Percentiles rank a stretch among this genome's conserved stretches.
Conservation (phyloP, 2,329 filamentous ascomycete species). For the Aspergillus uvarum region DNA sequence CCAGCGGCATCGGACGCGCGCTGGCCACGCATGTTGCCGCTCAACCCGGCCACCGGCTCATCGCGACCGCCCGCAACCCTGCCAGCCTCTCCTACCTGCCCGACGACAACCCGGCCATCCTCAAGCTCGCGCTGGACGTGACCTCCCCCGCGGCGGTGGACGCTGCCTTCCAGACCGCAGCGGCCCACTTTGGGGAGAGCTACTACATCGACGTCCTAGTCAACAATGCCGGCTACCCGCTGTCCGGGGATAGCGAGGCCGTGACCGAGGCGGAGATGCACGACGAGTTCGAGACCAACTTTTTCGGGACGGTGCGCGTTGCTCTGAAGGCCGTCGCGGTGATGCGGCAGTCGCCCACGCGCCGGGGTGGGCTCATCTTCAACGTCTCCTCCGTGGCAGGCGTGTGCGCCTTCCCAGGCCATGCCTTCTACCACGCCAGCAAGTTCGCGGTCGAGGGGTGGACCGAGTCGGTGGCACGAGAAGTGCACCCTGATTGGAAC, state of each 20-base stretch:
- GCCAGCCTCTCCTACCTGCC: too few species aligned
- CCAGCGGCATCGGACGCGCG: too few species aligned
- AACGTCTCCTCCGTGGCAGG: constrained; percentile 23
- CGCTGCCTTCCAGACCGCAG: too few species aligned
- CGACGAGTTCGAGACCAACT: constrained; percentile 19
- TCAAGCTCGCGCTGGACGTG: too few species aligned
- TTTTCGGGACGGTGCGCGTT: constrained; percentile 9
- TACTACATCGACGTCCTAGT: constrained; percentile 17
- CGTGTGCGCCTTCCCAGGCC: constrained; percentile 18
- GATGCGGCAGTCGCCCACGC: background rate
- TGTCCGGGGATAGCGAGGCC: constrained; percentile 21
- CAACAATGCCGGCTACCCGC: constrained; percentile 24
- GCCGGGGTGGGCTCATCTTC: constrained; percentile 19
- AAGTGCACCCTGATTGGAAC: constrained; percentile 24
- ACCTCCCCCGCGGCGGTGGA: too few species aligned
- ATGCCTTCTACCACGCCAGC: constrained; percentile 21
- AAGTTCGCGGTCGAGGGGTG: constrained; percentile 26
- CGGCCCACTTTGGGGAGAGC: too few species aligned
- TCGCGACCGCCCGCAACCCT: too few species aligned
- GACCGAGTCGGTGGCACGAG: constrained; percentile 21
- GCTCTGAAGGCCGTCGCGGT: background rate
- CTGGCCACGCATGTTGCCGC: too few species aligned
- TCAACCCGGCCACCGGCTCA: too few species aligned
- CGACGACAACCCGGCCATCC: too few species aligned
- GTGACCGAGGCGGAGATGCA: constrained; percentile 17